Conservation (phyloP, 495 filamentous ascomycete species). For the Xylaria curta region DNA sequence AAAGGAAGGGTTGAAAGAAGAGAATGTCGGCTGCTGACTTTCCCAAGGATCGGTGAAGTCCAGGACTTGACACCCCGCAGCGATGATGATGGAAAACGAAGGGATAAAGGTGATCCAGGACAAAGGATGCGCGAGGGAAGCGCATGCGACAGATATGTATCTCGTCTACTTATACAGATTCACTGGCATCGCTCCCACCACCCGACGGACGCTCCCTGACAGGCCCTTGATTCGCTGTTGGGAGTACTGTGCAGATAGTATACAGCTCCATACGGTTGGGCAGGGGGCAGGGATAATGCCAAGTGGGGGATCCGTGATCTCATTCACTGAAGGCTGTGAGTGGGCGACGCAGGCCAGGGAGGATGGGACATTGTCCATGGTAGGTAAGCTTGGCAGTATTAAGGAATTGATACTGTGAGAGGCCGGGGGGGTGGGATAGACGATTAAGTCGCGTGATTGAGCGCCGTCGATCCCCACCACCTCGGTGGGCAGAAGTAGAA, state of each 20-base stretch:
- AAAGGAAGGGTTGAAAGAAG: constrained; percentile 13
- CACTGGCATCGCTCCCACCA: background rate
- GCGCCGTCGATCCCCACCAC: constrained; percentile 2
- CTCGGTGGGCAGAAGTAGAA: background rate
- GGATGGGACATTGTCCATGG: constrained; percentile 9
- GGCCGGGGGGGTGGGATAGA: too few species aligned
- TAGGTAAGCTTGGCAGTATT: constrained; percentile 12
- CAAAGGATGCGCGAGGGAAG: constrained; percentile 19
- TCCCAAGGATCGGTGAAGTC: background rate
- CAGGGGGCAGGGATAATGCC: constrained; percentile 1
- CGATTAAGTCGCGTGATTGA: constrained; percentile 13
- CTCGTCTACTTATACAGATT: constrained; percentile 17
- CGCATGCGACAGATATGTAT: constrained; percentile 15
- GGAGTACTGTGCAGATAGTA: constrained; percentile 18
- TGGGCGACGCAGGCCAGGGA: constrained; percentile 1
- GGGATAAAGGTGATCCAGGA: constrained; percentile 14
- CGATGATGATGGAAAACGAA: constrained; percentile 1
- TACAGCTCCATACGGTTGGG: background rate
- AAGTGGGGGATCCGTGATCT: constrained; percentile 22
- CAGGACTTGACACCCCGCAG: constrained; percentile 10
- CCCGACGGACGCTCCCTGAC: background rate
- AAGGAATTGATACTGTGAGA: constrained; percentile 2
- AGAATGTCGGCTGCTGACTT: constrained; percentile 8
- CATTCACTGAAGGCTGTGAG: constrained; percentile 5
- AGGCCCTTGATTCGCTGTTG: background rate